Evolutionary conservation across 2,329 filamentous ascomycete genomes (phyloP).

Genomic region (Ascochyta viciae-villosae): DNA sequence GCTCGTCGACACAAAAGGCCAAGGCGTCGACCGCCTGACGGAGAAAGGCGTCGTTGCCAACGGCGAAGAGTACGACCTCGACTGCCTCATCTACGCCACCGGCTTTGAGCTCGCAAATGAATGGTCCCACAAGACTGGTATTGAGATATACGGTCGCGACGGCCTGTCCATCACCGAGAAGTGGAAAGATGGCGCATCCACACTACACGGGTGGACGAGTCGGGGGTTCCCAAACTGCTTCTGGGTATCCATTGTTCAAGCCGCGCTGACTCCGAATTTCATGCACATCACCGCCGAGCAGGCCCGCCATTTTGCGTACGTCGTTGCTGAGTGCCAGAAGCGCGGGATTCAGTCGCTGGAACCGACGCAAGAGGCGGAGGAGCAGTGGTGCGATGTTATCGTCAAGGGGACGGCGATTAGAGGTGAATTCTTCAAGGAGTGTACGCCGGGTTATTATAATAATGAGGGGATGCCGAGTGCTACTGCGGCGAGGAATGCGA

Average conservation of each 20-base stretch:
- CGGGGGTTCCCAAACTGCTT: conserved; percentile 65
- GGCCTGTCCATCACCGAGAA: conserved; percentile 56
- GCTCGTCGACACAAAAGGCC: conserved; percentile 66
- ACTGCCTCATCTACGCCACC: conserved; percentile 57
- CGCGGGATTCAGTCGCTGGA: conserved; percentile 50
- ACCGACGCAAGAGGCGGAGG: conserved; percentile 55
- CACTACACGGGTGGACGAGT: conserved; percentile 60
- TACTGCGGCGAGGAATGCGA: conserved; percentile 31
- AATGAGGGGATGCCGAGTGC: conserved; percentile 29
- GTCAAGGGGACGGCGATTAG: conserved; percentile 52
- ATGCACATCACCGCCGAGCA: conserved; percentile 36
- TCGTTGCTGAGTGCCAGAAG: conserved; percentile 49
- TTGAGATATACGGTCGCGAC: conserved; percentile 54
- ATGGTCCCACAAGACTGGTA: conserved; percentile 41
- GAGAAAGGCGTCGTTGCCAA: conserved; percentile 56
- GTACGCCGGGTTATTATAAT: conserved; percentile 64
- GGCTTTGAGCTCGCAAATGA: conserved; percentile 51
- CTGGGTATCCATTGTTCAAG: conserved; percentile 42
- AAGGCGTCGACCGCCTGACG: conserved; percentile 55
- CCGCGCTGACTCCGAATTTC: conserved; percentile 33
- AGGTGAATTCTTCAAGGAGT: conserved; percentile 52
- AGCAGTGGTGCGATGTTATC: conserved; percentile 55
- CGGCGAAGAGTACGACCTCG: conserved; percentile 57
- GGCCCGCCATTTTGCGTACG: conserved; percentile 55
- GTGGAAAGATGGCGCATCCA: conserved; percentile 56